Conservation (phyloP, 441 rosid species). For the Erysimum pusillum region DNA sequence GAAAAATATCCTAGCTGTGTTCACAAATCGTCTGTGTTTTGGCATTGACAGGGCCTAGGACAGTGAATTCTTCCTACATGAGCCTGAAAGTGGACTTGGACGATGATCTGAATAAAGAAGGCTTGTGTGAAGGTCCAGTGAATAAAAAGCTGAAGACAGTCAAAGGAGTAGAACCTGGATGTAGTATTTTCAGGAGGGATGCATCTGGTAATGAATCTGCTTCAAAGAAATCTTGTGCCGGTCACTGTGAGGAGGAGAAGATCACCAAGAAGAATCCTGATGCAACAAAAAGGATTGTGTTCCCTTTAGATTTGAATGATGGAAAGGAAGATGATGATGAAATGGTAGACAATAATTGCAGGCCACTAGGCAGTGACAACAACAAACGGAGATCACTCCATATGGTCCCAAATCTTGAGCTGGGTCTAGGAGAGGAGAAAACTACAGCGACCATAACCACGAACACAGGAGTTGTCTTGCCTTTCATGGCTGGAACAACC, state of each 20-base stretch:
- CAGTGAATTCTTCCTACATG: conserved; percentile 41
- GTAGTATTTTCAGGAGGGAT: conserved; percentile 45
- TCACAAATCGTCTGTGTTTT: conserved; percentile 54
- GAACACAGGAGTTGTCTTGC: conserved; percentile 55
- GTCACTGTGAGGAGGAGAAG: conserved; percentile 52
- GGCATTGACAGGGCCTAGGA: conserved; percentile 52
- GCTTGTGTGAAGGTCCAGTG: conserved; percentile 49
- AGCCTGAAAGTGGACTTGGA: conserved; percentile 50
- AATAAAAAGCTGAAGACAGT: conserved; percentile 65
- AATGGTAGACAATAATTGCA: conserved; percentile 48
- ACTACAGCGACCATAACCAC: conserved; percentile 26
- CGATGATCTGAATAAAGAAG: conserved; percentile 45
- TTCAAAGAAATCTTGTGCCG: conserved; percentile 49
- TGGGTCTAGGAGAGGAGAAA: conserved; percentile 82
- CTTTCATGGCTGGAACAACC: conserved; percentile 56
- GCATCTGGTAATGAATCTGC: conserved; percentile 37
- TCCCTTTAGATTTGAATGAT: conserved; percentile 64
- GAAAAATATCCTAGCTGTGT: conserved; percentile 41
- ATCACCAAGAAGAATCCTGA: conserved; percentile 56
- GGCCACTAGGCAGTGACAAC: conserved; percentile 51
- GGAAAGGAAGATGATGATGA: conserved; percentile 50
- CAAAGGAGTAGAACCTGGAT: conserved; percentile 48
- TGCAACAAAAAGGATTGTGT: conserved; percentile 69
- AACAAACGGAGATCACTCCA: conserved; percentile 45
- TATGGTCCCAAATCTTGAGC: conserved; percentile 76